Evolutionary conservation across 768 basidiomycete species (phyloP).

Genomic region (Lentinus brumalis): DNA sequence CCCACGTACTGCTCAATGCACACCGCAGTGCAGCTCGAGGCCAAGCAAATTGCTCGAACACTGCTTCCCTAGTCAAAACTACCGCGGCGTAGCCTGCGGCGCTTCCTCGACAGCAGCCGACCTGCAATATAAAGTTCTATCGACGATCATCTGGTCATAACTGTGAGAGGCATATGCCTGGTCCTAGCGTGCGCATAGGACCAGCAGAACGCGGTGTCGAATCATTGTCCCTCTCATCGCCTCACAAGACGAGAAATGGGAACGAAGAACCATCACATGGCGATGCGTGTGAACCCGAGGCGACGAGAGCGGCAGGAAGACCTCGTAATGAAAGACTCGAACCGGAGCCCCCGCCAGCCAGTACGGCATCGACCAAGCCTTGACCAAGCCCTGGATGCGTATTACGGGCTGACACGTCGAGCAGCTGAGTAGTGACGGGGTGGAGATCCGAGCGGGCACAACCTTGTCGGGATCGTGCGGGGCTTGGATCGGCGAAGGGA

Average conservation of each 20-base stretch:
- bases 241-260: slow-evolving; percentile 5
- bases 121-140: not conserved
- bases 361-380: slow-evolving; percentile 3
- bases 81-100: not conserved
- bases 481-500: not conserved
- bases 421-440: not conserved
- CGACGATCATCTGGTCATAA: slow-evolving; percentile 1
- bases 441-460: slow-evolving; percentile 8
- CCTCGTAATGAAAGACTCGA: slow-evolving; percentile 1
- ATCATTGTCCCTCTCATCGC: slow-evolving; percentile 11
- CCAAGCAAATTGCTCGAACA: not conserved
- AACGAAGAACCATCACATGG: slow-evolving; percentile 10
- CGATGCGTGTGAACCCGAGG: slow-evolving; percentile 4
- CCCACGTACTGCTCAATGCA: not conserved
- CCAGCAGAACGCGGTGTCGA: not conserved
- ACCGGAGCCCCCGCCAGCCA: not conserved
- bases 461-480: not conserved
- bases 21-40: not conserved
- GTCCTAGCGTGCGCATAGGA: not conserved
- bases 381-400: not conserved
- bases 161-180: not conserved
- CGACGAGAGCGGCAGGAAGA: slow-evolving; percentile 1
- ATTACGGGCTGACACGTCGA: not conserved
- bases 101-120: not conserved
- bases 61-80: not conserved